Base-by-base conservation (phyloP, 2,329 filamentous ascomycete species). In the Hypoxylon sp. region DNA sequence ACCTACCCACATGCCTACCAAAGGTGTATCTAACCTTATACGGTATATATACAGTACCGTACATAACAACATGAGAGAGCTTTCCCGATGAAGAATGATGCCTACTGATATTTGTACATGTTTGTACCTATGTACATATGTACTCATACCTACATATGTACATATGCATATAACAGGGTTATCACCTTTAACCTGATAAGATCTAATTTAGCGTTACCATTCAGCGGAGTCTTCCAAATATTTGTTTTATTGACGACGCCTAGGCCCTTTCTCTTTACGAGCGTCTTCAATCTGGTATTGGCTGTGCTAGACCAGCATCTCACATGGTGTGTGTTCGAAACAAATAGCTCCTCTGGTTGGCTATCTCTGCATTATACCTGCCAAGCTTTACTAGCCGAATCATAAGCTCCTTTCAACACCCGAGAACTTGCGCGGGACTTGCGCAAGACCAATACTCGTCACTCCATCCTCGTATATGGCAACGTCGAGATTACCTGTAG, bases 191-290 rank as follows among this genome's bases (percentile, higher is more conserved):
- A 64, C 21, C 14, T 19, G 32, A 49, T 32, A 21, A 43, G 41
- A 30, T 52, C 48, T 48, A 50, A 19, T 65, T 34, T 49, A 59
- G 49, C 48, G 43, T 59, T 55, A 36, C 48, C 19, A 56, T 48
- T 34, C 41, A 55, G 45, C 55, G 23, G 55, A 43, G 38, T 57
- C 45, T 57, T 43, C 25, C 41, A 23, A 5, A 43, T 55, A 25
- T 46, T 50, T 63, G 34, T 46, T 50, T 63, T 43, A 60, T 30
- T 61, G n/a, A 60, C 56, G 50, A 67, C 51, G 51, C 38, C 45
- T 51, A 28, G 51, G 34, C 46, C 34, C 34, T 63, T 61, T 52
- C 34, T 60, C 30, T n/a, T 64, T 46, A 41, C 25, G n/a, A 58
- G 14, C 34, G 10, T 10, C 51, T 13, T 25, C n/a, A 2, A 25